Base-by-base conservation (phyloP, 1,284 basidiomycete genomes). In the Calocybe gambosa region DNA sequence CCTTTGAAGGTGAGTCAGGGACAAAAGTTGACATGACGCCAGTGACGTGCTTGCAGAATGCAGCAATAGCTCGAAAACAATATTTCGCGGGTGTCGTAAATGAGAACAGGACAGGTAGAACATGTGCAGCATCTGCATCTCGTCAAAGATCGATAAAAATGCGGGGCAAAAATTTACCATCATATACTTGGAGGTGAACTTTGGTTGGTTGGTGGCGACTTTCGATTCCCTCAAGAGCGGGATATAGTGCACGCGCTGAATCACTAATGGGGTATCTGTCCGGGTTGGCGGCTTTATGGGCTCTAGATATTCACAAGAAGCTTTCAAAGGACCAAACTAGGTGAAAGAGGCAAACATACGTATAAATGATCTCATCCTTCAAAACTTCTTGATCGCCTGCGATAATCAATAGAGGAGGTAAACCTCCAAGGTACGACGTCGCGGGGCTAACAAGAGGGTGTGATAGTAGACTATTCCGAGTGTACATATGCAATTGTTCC, bases 341-440 rank as follows among this genome's bases (percentile, higher is more conserved):
- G 20, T 25, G 28, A 34, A 34, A 16, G 5, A 34, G 31, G 18
- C 44, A 15, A 28, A 75, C 88, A 58, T 54, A 92, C 88, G 77
- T 68, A 59, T 91, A 98, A 31, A 97, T 80, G 39, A 93, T 85
- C 65, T 98, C 94, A 59, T 99, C 95, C 40, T 92, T 73, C 35
- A 98, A 66, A 0, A 97, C 93, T 66, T 99, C 95, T 55, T 85
- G 85, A 55, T 98, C 88, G 29, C 95, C 87, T 1, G 82, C 88
- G 53, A 95, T 82, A 54, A 99, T 71, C 41, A 92, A 71, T 41
- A 98, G 62, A 2, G 95, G 94, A 1, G 92, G 92, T 0, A 99
- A 66, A 0, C 94, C 94, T 6, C 95, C 95, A 6, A 98, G 75
- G 58, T 93, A 94, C 0, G 87, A 83, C 57, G 89, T 56, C 25